Evolutionary conservation across 352 stramenopile genomes (phyloP).

Genomic region (Phytopythium vexans): DNA sequence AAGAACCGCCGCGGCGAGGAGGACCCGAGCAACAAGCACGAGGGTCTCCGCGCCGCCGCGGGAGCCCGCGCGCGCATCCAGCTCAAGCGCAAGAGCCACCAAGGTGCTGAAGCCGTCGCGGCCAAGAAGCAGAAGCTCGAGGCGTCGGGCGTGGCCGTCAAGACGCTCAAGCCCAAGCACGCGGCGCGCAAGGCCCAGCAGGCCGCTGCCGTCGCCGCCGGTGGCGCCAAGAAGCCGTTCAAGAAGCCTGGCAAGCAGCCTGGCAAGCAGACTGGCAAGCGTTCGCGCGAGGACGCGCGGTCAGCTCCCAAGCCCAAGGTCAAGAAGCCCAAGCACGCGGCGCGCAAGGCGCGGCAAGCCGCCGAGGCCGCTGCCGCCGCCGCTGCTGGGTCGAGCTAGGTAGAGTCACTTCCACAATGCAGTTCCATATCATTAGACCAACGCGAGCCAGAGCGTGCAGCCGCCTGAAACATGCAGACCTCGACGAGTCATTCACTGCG

Average conservation of each 20-base stretch:
- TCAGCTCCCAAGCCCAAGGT: conserved; percentile 28
- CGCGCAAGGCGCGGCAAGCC: conserved; percentile 52
- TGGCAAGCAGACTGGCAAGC: conserved; percentile 3
- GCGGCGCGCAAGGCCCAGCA: conserved; percentile 43
- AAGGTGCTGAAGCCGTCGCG: not conserved
- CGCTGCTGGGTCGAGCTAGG: not conserved
- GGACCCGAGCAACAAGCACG: conserved; percentile 43
- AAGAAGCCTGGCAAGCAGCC: conserved; percentile 13
- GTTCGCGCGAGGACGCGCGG: conserved; percentile 16
- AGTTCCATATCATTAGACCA: too few species aligned
- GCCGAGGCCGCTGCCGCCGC: conserved; percentile 34
- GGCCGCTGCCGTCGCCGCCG: conserved; percentile 15
- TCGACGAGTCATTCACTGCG: too few species aligned
- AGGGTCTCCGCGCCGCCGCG: conserved; percentile 46
- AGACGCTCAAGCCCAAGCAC: conserved; percentile 65
- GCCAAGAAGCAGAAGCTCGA: conserved; percentile 32
- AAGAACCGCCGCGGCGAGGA: conserved; percentile 76
- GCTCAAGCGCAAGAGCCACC: conserved; percentile 50
- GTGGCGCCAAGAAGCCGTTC: conserved; percentile 18
- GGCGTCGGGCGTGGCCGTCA: conserved; percentile 17
- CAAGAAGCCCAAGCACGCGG: conserved; percentile 70
- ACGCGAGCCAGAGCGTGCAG: too few species aligned
- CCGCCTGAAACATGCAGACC: too few species aligned
- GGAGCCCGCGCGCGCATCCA: conserved; percentile 59
- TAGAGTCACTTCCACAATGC: too few species aligned